Percentiles rank a stretch among this genome's conserved stretches.
Conservation (phyloP, 768 basidiomycete species). For the Pulveroboletus sp. region DNA sequence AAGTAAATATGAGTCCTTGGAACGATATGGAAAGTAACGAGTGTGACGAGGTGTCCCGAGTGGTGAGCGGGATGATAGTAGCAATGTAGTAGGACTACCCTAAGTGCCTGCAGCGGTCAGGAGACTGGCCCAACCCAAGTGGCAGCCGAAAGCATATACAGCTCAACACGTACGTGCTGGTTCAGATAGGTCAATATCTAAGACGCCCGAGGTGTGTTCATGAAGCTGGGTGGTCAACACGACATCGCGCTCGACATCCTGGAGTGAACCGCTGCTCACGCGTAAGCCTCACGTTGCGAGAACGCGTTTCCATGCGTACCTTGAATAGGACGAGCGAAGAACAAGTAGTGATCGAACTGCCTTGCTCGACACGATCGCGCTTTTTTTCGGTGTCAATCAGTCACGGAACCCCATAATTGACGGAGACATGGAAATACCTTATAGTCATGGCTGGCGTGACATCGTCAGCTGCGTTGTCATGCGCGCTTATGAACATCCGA, state of each 20-base stretch:
- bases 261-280: neutral
- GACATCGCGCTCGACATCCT: neutral
- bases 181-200: conserved; percentile 22
- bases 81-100: no score
- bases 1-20: no score
- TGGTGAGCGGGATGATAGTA: no score
- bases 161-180: neutral
- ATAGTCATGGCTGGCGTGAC: conserved; percentile 6
- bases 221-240: conserved; percentile 6
- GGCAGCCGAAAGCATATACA: neutral
- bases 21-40: no score
- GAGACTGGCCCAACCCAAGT: no score
- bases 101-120: no score
- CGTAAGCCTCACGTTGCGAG: neutral
- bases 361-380: conserved; percentile 14
- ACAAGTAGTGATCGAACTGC: conserved; percentile 14
- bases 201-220: neutral
- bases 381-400: neutral
- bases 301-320: neutral
- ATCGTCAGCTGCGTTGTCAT: neutral
- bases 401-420: neutral
- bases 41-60: no score
- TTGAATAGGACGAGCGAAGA: neutral
- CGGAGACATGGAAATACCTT: conserved; percentile 7
- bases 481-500: neutral